Evolutionary conservation across 768 basidiomycete species (phyloP), one percentile per base, ranked within the genome.

Genomic region (Boletus vermiculosoides): DNA sequence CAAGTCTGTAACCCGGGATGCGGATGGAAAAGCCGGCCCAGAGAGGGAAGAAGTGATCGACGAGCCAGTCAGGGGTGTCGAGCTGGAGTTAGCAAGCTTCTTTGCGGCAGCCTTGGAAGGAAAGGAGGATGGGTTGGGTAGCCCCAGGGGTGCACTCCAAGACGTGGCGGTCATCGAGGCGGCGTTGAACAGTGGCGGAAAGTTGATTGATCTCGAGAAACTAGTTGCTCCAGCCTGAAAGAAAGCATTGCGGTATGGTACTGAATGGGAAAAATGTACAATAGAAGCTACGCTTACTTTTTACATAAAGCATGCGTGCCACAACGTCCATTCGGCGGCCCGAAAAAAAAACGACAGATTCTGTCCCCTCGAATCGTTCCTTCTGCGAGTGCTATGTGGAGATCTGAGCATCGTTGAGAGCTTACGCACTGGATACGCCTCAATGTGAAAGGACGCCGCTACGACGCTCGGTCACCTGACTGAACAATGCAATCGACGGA

Each of bases 111-210:
- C 82, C n/a, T 37, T 65, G 5, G 68, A 67, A 34, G 82, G 83
- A 8, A 76, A 76, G 51, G 76, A 80, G 31, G 82, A 83, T 59
- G 80, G 71, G 9, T 8, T 85, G 20, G 90, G 88, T 15, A 79
- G 82, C 59, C 87, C 88, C 28, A 69, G 77, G 36, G 82, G 75
- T 18, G 84, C 90, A 31, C 71, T 95, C 59, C 74, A 74, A 59
- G 92, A 94, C 67, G 84, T 94, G 30, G 89, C 87, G 28, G 76
- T 92, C 63, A 87, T 95, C 57, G 79, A 95, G 74, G 91, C 88
- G 28, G 83, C 82, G 30, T 73, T 94, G 75, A 85, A 80, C 37
- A 87, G 86, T 62, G 72, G 80, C 20, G 90, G 90, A 7, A 64
- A 75, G 56, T 67, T 80, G 37, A 77, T 92, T 3, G 82, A 88